Conservation (phyloP, 306 rosid species). For the Luffa acutangula region DNA sequence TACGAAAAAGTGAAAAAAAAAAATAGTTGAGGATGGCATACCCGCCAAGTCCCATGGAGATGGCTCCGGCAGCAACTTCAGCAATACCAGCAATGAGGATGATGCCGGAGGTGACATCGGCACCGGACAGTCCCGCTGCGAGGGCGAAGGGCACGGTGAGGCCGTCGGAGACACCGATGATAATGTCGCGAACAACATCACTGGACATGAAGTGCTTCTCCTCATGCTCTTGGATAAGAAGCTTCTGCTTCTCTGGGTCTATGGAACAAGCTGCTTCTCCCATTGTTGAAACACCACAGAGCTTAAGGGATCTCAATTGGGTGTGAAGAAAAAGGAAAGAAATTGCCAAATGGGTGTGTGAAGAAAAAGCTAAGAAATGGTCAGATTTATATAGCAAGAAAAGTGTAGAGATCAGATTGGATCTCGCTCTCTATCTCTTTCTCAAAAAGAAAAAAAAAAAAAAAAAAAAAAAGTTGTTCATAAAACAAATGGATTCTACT, state of each 20-base stretch:
- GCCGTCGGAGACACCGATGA: slow-evolving; percentile 40
- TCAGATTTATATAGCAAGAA: background rate
- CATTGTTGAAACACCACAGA: background rate
- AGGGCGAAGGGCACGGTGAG: slow-evolving; percentile 47
- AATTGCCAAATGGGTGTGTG: background rate
- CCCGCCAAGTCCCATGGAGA: slow-evolving; percentile 73
- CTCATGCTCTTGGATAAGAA: slow-evolving; percentile 28
- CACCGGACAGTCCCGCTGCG: slow-evolving; percentile 38
- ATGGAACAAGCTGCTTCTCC: slow-evolving; percentile 11
- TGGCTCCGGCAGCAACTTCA: slow-evolving; percentile 45
- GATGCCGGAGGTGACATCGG: slow-evolving; percentile 30
- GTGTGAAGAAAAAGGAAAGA: background rate
- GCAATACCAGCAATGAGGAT: slow-evolving; percentile 41
- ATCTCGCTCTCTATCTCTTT: background rate
- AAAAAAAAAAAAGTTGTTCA: background rate
- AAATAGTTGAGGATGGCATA: slow-evolving; percentile 1
- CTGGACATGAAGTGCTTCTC: slow-evolving; percentile 51
- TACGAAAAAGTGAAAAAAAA: background rate
- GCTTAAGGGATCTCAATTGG: background rate
- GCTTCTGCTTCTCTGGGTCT: slow-evolving; percentile 32
- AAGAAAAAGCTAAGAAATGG: background rate
- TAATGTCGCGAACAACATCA: slow-evolving; percentile 37
- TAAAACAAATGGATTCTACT: background rate
- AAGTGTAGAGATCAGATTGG: background rate
- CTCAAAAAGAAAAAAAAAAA: background rate